Evolutionary conservation across 2,329 filamentous ascomycete species (phyloP).

Genomic region (Sphaerulina vaccinii): DNA sequence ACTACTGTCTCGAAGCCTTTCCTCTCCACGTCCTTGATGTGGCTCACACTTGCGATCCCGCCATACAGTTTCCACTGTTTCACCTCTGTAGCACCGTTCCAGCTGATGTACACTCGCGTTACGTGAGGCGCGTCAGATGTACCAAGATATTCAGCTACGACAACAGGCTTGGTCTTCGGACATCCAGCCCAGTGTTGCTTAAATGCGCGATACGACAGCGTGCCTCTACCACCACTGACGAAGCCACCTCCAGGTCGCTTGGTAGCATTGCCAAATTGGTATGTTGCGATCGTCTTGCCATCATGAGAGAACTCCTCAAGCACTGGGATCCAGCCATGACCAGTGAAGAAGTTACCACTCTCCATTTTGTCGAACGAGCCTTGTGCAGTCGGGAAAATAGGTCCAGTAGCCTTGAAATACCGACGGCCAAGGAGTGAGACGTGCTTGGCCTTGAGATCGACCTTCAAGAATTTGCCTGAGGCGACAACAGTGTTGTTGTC

Average conservation of each 20-base stretch:
- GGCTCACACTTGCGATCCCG: constrained; percentile 16
- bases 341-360: constrained; percentile 20
- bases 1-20: constrained; percentile 25
- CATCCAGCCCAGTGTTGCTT: constrained; percentile 26
- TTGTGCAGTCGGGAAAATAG: constrained; percentile 25
- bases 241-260: constrained; percentile 11
- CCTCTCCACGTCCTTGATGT: constrained; percentile 20
- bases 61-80: constrained; percentile 42
- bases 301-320: constrained; percentile 23
- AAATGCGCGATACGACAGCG: constrained; percentile 24
- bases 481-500: constrained; percentile 22
- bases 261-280: constrained; percentile 25
- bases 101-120: constrained; percentile 48
- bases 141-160: constrained; percentile 12
- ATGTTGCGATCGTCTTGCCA: constrained; percentile 15
- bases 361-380: constrained; percentile 19
- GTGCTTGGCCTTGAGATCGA: constrained; percentile 16
- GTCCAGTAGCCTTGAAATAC: constrained; percentile 18
- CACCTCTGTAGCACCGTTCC: constrained; percentile 50
- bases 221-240: constrained; percentile 6
- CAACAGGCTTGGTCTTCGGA: constrained; percentile 16
- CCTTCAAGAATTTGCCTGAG: constrained; percentile 22
- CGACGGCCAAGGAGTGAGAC: constrained; percentile 14
- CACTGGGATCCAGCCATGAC: constrained; percentile 24
- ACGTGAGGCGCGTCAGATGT: background rate